Evolutionary conservation across 2,329 filamentous ascomycete genomes (phyloP), one percentile per base, ranked within the genome.

Genomic region (Westerdykella aurantiaca): DNA sequence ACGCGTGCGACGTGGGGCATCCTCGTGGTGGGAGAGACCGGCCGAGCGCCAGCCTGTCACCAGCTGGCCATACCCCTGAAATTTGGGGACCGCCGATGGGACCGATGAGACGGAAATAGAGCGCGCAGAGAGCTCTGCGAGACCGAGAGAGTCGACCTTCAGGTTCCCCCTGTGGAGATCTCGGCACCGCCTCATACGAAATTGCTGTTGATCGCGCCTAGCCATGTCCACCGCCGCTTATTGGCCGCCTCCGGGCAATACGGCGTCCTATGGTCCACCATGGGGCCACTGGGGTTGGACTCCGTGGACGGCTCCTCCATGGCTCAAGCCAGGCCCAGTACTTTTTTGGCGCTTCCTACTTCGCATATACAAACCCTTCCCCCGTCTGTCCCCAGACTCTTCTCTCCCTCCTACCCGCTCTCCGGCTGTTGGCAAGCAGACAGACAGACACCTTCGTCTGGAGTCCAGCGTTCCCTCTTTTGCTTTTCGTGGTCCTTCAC

Each of bases 131-230:
- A 38, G 7, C 35, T 37, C 7, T 7, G 9, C 9, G 9, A 16
- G 33, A 10, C 35, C 11, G 22, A 13, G 49, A 35, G 38, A 43
- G 37, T 44, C 35, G 42, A 21, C 18, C 6, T 21, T 6, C 3
- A 6, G 11, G 40, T 43, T 5, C 16, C 33, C 43, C 25, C 16
- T 17, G 12, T 29, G 44, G 37, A 34, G 44, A 47, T 46, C 40
- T 57, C 57, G 55, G 55, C 58, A 38, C 41, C 43, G 47, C 43
- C 35, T 46, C 45, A 48, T 45, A 44, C 44, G 47, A 57, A 56
- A 59, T 60, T 63, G 51, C 46, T 52, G 58, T 58, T 46, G 46
- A 45, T 51, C 45, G 51, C 50, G 51, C 38, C 44, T 52, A 48
- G 45, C 43, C 50, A 41, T 47, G 43, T 45, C 42, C 16, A n/a